phyloP scores from a whole-genome alignment of 345 rosid genomes.

The Euclidium syriacum region DNA sequence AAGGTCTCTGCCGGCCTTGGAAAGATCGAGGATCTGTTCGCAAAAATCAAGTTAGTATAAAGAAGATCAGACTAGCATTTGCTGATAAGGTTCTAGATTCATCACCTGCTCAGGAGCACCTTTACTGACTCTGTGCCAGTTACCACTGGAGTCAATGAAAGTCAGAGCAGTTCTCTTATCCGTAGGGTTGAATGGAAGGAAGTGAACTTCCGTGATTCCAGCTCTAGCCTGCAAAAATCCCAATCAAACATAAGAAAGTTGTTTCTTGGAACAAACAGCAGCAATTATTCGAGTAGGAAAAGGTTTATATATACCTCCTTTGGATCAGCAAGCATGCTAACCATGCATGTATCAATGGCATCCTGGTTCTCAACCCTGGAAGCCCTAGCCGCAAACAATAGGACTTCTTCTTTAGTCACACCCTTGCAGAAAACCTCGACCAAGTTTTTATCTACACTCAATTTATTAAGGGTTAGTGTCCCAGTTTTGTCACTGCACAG shows the following conservation, averaged over 20 bases:
- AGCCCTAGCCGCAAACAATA: slow-evolving; percentile 78
- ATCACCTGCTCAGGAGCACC: slow-evolving; percentile 91
- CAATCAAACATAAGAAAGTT: slow-evolving; percentile 8
- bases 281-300: background rate
- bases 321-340: slow-evolving; percentile 84
- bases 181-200: slow-evolving; percentile 77
- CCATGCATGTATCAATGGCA: slow-evolving; percentile 88
- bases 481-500: slow-evolving; percentile 92
- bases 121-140: slow-evolving; percentile 78
- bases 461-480: slow-evolving; percentile 72
- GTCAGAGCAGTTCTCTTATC: slow-evolving; percentile 92
- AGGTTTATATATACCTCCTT: slow-evolving; percentile 61
- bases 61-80: background rate
- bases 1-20: slow-evolving; percentile 75
- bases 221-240: slow-evolving; percentile 53
- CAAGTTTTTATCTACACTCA: slow-evolving; percentile 70
- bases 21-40: slow-evolving; percentile 63
- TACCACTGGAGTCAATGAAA: slow-evolving; percentile 60
- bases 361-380: slow-evolving; percentile 87
- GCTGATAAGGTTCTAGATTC: background rate
- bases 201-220: slow-evolving; percentile 67
- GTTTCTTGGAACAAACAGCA: slow-evolving; percentile 4
- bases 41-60: slow-evolving; percentile 11
- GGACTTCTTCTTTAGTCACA: slow-evolving; percentile 58
- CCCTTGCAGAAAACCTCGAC: slow-evolving; percentile 76